Evolutionary conservation across 495 filamentous ascomycete species (phyloP), one percentile per base, ranked within the genome.

Genomic region (Pseudomonodictys pantanalensis): DNA sequence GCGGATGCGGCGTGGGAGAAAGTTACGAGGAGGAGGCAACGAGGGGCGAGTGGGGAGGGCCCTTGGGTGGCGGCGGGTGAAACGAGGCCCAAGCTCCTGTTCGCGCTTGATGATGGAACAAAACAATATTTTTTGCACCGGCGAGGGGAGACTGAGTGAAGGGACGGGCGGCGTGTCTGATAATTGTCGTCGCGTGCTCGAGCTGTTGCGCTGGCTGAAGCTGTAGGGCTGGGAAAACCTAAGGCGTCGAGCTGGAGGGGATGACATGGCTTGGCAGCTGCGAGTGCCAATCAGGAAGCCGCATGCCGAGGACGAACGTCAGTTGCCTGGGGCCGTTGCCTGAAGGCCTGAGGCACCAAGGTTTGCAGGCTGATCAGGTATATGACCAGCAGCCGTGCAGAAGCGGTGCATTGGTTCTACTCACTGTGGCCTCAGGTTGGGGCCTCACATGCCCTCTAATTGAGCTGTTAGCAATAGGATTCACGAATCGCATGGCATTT

Each of bases 191-290:
- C 52, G 58, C 45, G 58, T 56, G 58, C 51, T n/a, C 15, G 17
- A 22, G 15, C 28, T 25, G 32, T 30, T 44, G 58, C 24, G 58
- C 24, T 56, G 51, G 20, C 35, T 51, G 25, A 24, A 43, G 39
- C 11, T 44, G 58, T 62, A 62, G 58, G 58, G 58, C 58, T 62
- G 58, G 56, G 44, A 44, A 56, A 56, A 48, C 18, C 52, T 41
- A 11, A 57, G 54, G 54, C 45, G 29, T 38, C 15, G 55, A 49
- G 20, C 51, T 55, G 52, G 58, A 56, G 51, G 58, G 52, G 51
- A 50, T 41, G 15, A 41, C 12, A n/a, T 3, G 38, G 38, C 38
- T 41, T 41, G 38, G 38, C 38, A 15, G 3, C n/a, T 4, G 4
- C 38, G 38, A n/a, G 20, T 5, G 15, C 38, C 38, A 41, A 41